Evolutionary conservation across 2,329 filamentous ascomycete species (phyloP).

Genomic region (Colletotrichum sp.): DNA sequence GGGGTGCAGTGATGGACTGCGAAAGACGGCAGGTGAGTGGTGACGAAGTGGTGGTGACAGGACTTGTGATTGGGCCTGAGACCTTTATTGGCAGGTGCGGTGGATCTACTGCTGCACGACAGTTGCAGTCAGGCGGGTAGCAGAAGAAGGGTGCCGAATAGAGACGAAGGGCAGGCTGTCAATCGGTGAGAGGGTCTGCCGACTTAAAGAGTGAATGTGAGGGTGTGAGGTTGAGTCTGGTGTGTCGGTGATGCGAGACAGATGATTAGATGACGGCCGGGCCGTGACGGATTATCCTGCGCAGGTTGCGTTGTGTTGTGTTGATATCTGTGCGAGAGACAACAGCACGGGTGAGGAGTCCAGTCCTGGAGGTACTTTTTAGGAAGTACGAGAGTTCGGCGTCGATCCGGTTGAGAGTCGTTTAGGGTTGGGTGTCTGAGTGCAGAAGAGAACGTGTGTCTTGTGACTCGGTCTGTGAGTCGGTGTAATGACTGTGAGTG

Average conservation of each 20-base stretch:
- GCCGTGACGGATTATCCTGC: constrained; percentile 4
- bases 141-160: not conserved
- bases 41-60: constrained; percentile 1
- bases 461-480: not conserved
- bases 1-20: not conserved
- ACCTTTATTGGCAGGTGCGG: constrained; percentile 10
- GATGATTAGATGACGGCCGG: constrained; percentile 1
- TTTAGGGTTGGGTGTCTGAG: not conserved
- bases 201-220: not conserved
- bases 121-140: constrained; percentile 18
- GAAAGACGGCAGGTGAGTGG: constrained; percentile 10
- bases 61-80: constrained; percentile 16
- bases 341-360: constrained; percentile 19
- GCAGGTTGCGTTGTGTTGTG: not conserved
- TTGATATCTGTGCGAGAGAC: not conserved
- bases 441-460: not conserved
- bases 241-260: not conserved
- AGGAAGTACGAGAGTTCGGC: not conserved
- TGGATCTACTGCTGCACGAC: constrained; percentile 13
- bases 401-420: not conserved
- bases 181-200: not conserved
- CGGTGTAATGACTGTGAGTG: constrained; percentile 19
- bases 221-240: not conserved
- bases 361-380: constrained; percentile 13
- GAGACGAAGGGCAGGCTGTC: not conserved